Evolutionary conservation across 1,139 yeast genomes (phyloP).

Genomic region (Blastobotrys ciferrii): DNA sequence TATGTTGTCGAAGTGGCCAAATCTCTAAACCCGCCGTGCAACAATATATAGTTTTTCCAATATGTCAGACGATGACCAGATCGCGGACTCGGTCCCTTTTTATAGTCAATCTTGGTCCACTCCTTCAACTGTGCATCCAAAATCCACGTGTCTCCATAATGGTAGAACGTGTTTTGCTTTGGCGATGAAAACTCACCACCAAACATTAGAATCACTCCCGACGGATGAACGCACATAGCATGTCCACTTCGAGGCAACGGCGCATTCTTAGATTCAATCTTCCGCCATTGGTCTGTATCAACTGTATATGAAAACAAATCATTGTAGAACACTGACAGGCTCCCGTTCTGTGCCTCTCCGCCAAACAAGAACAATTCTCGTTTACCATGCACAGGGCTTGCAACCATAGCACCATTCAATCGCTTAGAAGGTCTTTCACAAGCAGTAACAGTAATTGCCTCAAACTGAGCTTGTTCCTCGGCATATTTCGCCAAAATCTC

Average conservation of each 20-base stretch:
- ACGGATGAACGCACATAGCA: conserved; percentile 90
- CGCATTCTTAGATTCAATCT: conserved; percentile 72
- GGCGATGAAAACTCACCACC: conserved; percentile 98
- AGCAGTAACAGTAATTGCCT: conserved; percentile 62
- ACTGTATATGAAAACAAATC: conserved; percentile 73
- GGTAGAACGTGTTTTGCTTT: conserved; percentile 92
- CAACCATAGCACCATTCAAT: conserved; percentile 69
- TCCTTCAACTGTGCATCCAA: conserved; percentile 80
- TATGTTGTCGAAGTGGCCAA: conserved; percentile 81
- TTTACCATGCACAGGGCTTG: conserved; percentile 74
- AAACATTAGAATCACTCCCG: conserved; percentile 79
- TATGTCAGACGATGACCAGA: conserved; percentile 89
- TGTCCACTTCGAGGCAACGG: conserved; percentile 95
- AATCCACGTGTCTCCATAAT: conserved; percentile 95
- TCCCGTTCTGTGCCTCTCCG: conserved; percentile 64
- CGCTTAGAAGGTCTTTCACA: conserved; percentile 64
- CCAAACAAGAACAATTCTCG: conserved; percentile 82
- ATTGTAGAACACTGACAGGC: conserved; percentile 70
- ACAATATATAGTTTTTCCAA: conserved; percentile 85
- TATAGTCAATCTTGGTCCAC: conserved; percentile 83
- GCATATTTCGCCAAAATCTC: conserved; percentile 77
- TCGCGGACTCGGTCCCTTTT: conserved; percentile 76
- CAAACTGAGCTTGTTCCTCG: conserved; percentile 70
- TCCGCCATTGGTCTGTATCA: conserved; percentile 81
- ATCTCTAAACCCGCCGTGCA: conserved; percentile 94